Conservation (phyloP, 176 grass and related monocot species). For the Bromus sterilis region DNA sequence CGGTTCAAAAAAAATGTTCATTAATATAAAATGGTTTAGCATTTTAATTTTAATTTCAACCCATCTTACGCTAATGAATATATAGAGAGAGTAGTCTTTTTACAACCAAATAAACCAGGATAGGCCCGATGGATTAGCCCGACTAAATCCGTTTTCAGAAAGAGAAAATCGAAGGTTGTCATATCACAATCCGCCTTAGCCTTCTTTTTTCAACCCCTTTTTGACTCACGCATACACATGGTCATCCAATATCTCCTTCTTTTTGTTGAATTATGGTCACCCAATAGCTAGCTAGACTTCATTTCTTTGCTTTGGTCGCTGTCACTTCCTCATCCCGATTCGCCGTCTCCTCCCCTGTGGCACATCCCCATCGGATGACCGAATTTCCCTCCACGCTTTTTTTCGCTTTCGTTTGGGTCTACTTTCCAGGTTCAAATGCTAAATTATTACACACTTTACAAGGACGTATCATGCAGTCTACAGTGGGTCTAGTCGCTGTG, state of each 20-base stretch:
- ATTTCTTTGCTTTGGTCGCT: slow-evolving; percentile 18
- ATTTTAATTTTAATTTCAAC: no score
- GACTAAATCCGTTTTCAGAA: neutral
- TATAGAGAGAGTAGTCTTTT: no score
- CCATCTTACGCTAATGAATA: no score
- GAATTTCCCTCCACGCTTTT: neutral
- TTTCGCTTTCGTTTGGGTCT: neutral
- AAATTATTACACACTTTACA: slow-evolving; percentile 20
- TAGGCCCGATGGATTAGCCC: neutral
- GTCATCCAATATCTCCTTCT: neutral
- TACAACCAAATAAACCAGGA: no score
- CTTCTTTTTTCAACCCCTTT: slow-evolving; percentile 23
- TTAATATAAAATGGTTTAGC: no score
- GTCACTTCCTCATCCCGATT: slow-evolving; percentile 16
- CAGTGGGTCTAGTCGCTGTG: neutral
- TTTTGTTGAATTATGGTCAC: neutral
- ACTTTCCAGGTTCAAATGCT: slow-evolving; percentile 37
- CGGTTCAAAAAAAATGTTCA: no score
- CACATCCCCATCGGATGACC: slow-evolving; percentile 3
- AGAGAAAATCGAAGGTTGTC: neutral
- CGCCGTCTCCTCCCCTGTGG: neutral
- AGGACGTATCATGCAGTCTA: slow-evolving; percentile 2
- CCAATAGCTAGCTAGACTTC: neutral
- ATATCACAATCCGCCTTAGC: neutral
- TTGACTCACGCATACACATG: slow-evolving; percentile 12